Base-by-base conservation (phyloP, 345 rosid species). In the Pistacia atlantica region DNA sequence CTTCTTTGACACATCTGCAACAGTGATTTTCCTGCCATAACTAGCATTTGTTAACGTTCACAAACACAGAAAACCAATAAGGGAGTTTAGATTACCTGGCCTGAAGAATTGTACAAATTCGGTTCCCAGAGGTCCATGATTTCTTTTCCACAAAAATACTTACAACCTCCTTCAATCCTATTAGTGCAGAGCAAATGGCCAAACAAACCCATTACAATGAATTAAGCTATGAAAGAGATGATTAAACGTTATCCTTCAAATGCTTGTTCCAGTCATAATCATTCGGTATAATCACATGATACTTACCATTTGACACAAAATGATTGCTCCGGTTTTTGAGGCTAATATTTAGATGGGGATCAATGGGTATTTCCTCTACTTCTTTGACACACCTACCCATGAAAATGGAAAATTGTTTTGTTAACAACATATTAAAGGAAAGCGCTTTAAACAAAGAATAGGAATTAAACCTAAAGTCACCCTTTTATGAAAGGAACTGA, bases 221-320 rank as follows among this genome's bases (percentile, higher is more conserved):
- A 95, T 90, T 77, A 95, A 61, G 2, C 98, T 97, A 67, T 95
- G 99, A 16, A 95, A 69, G 18, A 90, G 85, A 86, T 95, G 99
- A 31, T 83, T 84, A 87, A 14, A 74, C 86, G 59, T 81, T 86
- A 33, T 80, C 86, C 8, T 91, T 91, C 58, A 93, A 67, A 25
- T 86, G 88, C 79, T 80, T 67, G 74, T 79, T 87, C 99, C 98
- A 95, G 61, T 86, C 86, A 5, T 75, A 48, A 74, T 87, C 93
- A 64, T 33, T 72, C 0, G 94, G 98, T 64, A 95, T 87, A 20
- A 95, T 87, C 64, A 93, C n/a, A 78, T 90, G 99, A 74, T 95
- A 91, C 79, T 86, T 95, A 56, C 90, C 52, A 71, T 83, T 89
- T 1, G 94, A 88, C 22, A 93, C 85, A 51, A 87, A 89, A 72